These are phyloP conservation scores for Nepenthes alata DNA, from an alignment of 179 eudicot genomes.

Conservation along the genomic window DNA sequence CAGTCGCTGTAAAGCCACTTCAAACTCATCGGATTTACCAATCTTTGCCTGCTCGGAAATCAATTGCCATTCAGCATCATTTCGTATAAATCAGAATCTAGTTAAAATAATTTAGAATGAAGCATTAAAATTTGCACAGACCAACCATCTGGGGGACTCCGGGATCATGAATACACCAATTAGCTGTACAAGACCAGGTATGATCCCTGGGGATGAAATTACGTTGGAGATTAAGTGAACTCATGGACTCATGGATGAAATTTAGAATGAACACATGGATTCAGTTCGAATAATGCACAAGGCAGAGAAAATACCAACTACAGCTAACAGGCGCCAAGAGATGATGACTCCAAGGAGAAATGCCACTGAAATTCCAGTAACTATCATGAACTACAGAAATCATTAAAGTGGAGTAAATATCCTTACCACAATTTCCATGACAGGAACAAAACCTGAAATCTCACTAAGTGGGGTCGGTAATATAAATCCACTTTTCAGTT, in stretches of 20 bases:
- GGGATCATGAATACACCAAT: conserved; percentile 57
- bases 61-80: neutral
- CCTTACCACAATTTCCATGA: neutral
- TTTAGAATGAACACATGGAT: neutral
- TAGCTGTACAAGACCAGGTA: conserved; percentile 60
- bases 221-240: neutral
- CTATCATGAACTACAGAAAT: conserved; percentile 47
- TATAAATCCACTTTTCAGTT: too few relatives aligned
- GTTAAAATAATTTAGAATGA: neutral
- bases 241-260: conserved; percentile 1
- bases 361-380: conserved; percentile 43
- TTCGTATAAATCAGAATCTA: neutral
- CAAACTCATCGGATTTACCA: conserved; percentile 29
- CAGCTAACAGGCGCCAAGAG: conserved; percentile 65
- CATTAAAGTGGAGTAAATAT: neutral
- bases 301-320: conserved; percentile 27
- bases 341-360: conserved; percentile 47
- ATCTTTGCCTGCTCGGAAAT: conserved; percentile 29
- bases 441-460: neutral
- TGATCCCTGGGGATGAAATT: conserved; percentile 27
- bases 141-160: conserved; percentile 95
- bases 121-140: conserved; percentile 16
- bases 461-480: too few relatives aligned
- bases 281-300: neutral
- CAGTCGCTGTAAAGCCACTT: conserved; percentile 32